A percentile compares a stretch with the other conserved stretches of the same genome.
phyloP scores from a whole-genome alignment of 1,284 basidiomycete genomes.

The Boletellus deceptivus region DNA sequence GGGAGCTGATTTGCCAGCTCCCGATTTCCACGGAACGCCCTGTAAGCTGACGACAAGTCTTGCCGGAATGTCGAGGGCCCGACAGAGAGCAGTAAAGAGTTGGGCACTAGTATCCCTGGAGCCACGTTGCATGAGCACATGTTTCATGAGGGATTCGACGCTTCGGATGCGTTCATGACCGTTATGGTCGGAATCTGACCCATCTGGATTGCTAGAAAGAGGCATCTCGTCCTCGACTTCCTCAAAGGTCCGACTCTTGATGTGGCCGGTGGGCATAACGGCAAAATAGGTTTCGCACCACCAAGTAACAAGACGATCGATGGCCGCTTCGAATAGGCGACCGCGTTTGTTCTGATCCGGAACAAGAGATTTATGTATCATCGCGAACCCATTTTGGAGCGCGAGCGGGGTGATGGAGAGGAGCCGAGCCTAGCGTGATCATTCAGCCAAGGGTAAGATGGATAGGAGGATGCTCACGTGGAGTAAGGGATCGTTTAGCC shows the following conservation, averaged over 20 bases:
- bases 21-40: constrained; percentile 81
- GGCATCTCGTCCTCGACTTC: constrained; percentile 53
- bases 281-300: constrained; percentile 78
- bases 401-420: constrained; percentile 80
- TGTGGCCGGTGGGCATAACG: constrained; percentile 59
- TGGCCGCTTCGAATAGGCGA: constrained; percentile 79
- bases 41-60: constrained; percentile 90
- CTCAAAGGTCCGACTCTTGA: constrained; percentile 74
- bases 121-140: constrained; percentile 76
- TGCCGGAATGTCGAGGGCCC: constrained; percentile 85
- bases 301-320: constrained; percentile 76
- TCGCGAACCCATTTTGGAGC: constrained; percentile 74
- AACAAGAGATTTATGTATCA: constrained; percentile 80
- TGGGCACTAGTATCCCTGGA: constrained; percentile 88
- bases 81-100: constrained; percentile 87
- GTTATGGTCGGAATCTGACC: constrained; percentile 50
- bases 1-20: constrained; percentile 45
- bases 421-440: constrained; percentile 65
- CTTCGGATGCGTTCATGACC: constrained; percentile 72
- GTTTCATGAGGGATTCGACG: constrained; percentile 86
- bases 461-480: constrained; percentile 51
- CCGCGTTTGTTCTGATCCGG: constrained; percentile 80
- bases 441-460: constrained; percentile 5
- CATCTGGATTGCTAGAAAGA: constrained; percentile 18
- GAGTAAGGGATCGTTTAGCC: constrained; percentile 81